phyloP scores from a whole-genome alignment of 1,139 yeast genomes.

The Saccharomyces hybrid region DNA sequence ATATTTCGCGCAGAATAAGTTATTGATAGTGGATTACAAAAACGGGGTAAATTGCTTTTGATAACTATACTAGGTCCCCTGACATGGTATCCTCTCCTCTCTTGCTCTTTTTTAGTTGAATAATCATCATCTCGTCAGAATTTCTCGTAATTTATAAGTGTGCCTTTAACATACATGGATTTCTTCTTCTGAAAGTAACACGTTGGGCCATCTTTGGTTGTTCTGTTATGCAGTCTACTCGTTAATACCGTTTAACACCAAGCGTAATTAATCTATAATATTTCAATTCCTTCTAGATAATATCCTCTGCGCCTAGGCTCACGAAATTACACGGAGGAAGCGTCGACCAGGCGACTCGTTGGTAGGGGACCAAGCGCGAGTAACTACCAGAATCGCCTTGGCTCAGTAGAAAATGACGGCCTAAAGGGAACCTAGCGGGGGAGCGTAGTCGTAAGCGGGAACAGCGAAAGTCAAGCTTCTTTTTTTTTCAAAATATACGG shows the following conservation, averaged over 20 bases:
- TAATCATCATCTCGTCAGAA: neutral
- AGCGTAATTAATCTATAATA: neutral
- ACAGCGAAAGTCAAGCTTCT: neutral
- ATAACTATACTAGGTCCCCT: neutral
- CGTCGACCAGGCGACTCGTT: neutral
- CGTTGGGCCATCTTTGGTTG: slow-evolving; percentile 59
- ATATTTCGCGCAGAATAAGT: neutral
- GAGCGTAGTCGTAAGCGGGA: neutral
- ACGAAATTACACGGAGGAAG: neutral
- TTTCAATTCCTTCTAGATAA: neutral
- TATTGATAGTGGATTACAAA: neutral
- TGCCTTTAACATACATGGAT: slow-evolving; percentile 52
- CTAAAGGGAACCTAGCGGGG: neutral
- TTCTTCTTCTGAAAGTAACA: slow-evolving; percentile 77
- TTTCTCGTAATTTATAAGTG: neutral
- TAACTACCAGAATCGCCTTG: neutral
- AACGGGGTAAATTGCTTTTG: neutral
- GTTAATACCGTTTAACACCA: neutral
- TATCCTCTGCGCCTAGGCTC: neutral
- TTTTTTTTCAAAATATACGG: neutral
- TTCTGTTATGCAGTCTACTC: neutral
- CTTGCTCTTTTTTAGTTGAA: neutral
- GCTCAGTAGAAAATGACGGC: neutral
- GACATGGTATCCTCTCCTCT: neutral
- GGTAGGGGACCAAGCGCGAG: neutral